These are phyloP conservation scores for Sindora glabra DNA, from an alignment of 306 rosid species.

Conservation along the genomic window DNA sequence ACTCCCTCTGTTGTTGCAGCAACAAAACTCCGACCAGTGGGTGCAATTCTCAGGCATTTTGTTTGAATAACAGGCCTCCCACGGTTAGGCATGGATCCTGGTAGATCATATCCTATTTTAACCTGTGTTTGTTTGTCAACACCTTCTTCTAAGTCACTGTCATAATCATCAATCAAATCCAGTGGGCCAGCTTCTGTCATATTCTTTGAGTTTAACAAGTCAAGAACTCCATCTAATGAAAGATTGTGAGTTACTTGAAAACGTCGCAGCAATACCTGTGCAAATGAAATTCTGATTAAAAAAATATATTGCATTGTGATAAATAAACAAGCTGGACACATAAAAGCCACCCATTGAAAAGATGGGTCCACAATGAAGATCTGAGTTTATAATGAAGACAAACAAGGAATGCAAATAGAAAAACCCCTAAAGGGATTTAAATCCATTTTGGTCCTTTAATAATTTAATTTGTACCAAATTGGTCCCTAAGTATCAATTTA, in stretches of 20 bases:
- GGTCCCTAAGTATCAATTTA: too few species aligned
- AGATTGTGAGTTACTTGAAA: constrained; percentile 87
- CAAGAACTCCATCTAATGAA: constrained; percentile 94
- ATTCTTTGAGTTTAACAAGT: constrained; percentile 79
- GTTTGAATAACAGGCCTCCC: constrained; percentile 83
- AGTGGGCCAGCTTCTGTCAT: constrained; percentile 91
- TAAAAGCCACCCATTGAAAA: background rate
- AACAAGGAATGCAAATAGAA: too few species aligned
- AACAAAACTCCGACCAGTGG: constrained; percentile 89
- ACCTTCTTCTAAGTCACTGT: constrained; percentile 74
- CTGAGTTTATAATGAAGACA: too few species aligned
- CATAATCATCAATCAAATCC: constrained; percentile 80
- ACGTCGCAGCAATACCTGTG: constrained; percentile 69
- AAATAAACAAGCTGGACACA: background rate
- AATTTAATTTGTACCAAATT: too few species aligned
- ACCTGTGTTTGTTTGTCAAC: constrained; percentile 68
- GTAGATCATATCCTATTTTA: constrained; percentile 61
- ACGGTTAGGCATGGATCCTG: constrained; percentile 75
- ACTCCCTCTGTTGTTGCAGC: constrained; percentile 97
- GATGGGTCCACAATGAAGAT: too few species aligned
- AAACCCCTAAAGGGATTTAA: too few species aligned
- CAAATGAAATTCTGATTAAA: constrained; percentile 17
- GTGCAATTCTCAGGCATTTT: constrained; percentile 78
- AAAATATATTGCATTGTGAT: background rate
- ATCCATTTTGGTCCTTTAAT: too few species aligned